Evolutionary conservation across 1,284 basidiomycete genomes (phyloP).

Genomic region (Laetiporus sulphureus): DNA sequence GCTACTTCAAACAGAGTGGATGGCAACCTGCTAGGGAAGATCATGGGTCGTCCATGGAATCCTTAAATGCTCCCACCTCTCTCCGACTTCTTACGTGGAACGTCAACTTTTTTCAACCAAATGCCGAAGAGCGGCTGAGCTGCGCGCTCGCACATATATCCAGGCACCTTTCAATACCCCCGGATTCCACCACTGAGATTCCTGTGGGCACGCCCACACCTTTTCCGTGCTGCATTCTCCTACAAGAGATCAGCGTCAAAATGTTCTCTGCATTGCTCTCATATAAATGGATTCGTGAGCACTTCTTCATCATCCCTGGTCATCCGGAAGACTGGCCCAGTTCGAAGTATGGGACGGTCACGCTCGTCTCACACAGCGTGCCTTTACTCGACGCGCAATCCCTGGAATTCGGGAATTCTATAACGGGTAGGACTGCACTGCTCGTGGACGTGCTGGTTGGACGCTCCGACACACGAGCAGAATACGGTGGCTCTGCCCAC

Average conservation of each 20-base stretch:
- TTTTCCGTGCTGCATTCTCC: slow-evolving; percentile 49
- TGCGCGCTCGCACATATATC: slow-evolving; percentile 48
- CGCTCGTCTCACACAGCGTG: slow-evolving; percentile 53
- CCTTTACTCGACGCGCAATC: slow-evolving; percentile 37
- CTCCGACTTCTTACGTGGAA: slow-evolving; percentile 64
- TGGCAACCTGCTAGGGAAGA: not conserved
- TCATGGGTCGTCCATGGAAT: not conserved
- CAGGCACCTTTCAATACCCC: slow-evolving; percentile 37
- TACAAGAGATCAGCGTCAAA: slow-evolving; percentile 53
- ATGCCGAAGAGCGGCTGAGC: slow-evolving; percentile 37
- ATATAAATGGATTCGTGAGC: slow-evolving; percentile 52
- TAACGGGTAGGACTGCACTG: slow-evolving; percentile 46
- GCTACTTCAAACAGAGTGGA: too few relatives aligned
- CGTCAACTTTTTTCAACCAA: slow-evolving; percentile 39
- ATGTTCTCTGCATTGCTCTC: slow-evolving; percentile 42
- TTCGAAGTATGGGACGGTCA: slow-evolving; percentile 53
- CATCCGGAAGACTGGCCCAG: slow-evolving; percentile 45
- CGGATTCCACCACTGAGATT: slow-evolving; percentile 17
- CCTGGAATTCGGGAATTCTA: slow-evolving; percentile 43
- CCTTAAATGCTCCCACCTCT: slow-evolving; percentile 25
- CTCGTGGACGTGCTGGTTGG: slow-evolving; percentile 48
- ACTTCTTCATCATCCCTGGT: slow-evolving; percentile 52
- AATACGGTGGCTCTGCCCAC: slow-evolving; percentile 14
- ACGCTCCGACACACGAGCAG: not conserved
- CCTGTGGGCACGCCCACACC: too few relatives aligned